phyloP scores from a whole-genome alignment of 306 rosid genomes.

The Medicago ruthenica region DNA sequence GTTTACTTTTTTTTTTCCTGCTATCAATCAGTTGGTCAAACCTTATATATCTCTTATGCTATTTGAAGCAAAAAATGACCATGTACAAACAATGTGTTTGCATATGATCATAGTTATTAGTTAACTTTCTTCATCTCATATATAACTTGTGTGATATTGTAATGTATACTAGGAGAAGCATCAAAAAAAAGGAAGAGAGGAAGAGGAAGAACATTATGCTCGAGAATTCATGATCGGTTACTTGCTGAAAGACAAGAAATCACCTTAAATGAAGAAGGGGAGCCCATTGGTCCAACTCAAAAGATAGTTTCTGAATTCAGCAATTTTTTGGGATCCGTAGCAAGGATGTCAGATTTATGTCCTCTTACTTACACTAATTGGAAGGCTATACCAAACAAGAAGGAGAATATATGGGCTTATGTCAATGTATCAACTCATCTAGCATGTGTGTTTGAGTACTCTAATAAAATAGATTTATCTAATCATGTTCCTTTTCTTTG shows the following conservation, averaged over 20 bases:
- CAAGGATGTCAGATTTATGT: slow-evolving; percentile 11
- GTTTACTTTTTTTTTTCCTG: neutral
- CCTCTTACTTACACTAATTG: slow-evolving; percentile 33
- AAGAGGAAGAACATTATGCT: neutral
- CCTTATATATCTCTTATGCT: neutral
- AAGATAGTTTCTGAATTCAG: slow-evolving; percentile 12
- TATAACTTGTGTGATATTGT: neutral
- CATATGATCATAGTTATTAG: neutral
- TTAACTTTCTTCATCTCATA: neutral
- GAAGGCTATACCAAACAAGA: slow-evolving; percentile 24
- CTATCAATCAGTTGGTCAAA: neutral
- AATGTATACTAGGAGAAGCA: neutral
- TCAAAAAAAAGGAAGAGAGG: neutral
- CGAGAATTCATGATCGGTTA: neutral
- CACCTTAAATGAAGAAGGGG: slow-evolving; percentile 18
- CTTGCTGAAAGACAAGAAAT: slow-evolving; percentile 17
- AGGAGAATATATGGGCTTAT: slow-evolving; percentile 12
- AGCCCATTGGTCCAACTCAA: slow-evolving; percentile 29
- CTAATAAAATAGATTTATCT: neutral
- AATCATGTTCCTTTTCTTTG: neutral
- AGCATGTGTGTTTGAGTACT: neutral
- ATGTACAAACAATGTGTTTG: neutral
- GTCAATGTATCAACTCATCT: slow-evolving; percentile 26
- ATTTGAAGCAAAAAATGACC: neutral
- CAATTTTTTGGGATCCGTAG: slow-evolving; percentile 13